Base-by-base conservation (phyloP, 306 rosid genomes). In the Quercus bicolor region DNA sequence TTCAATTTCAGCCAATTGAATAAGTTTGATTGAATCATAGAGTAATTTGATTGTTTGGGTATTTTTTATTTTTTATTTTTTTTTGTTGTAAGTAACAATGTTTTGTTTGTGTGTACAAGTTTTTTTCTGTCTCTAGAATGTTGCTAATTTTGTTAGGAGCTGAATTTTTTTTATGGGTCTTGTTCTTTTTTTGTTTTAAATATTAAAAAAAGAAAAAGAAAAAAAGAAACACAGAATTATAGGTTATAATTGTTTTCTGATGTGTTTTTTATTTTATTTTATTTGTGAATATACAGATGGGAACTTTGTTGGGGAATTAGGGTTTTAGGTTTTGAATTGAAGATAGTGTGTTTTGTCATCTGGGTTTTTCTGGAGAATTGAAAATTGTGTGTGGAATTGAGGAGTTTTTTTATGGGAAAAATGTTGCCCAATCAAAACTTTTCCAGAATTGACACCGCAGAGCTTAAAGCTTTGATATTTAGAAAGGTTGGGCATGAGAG, bases 401-500 rank as follows among this genome's bases (percentile, higher is more conserved):
- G 43, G 53, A 57, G 75, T 52, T 55, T 82, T 9, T 9, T 52
- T 79, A 77, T 48, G 72, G n/a, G 26, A 71, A 86, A 83, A 81
- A 91, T 86, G 86, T 40, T 84, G 45, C 75, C 86, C 28, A 84
- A 82, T 75, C 86, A 85, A 70, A 87, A 78, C 72, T 77, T 53
- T 85, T 72, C 93, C 69, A 94, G 99, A 78, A 84, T 90, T 18
- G 88, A 96, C 72, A 90, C 91, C 29, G 51, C 77, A 62, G 91
- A 89, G 92, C 88, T 96, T 82, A 96, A 90, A 85, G 96, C 91
- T 76, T 77, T 84, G 83, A 86, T 96, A 56, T 72, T 78, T 16
- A 82, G 79, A 66, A 91, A 86, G 87, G 76, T 96, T 81, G 99
- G 99, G 61, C 85, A 79, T 73, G 89, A 86, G 84, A 87, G 87